Base-by-base conservation (phyloP, 2,329 filamentous ascomycete species). In the Epichloe amarillans region DNA sequence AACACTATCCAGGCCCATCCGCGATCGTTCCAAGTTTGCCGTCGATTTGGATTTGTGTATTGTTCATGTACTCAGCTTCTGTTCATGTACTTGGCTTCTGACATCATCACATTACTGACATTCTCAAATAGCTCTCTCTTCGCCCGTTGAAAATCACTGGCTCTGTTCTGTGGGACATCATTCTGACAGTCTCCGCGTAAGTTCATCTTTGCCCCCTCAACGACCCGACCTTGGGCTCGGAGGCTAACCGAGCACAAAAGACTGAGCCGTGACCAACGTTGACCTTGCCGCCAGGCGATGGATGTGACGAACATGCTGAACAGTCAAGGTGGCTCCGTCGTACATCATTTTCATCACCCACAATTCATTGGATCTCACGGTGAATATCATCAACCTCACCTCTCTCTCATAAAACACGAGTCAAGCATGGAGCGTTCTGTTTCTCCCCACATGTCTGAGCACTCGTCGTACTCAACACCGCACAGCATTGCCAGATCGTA, bases 381-480 rank as follows among this genome's bases (percentile, higher is more conserved):
- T 52, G 63, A 68, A 51, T 64, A 64, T 39, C 56, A 60, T 47
- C 59, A 55, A 35, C 59, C 61, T 51, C 64, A 63, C 50, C 60
- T 62, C 47, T 56, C 60, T 50, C 59, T 66, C 54, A 58, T 67
- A 52, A 69, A 68, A 54, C 57, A 60, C 45, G 67, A 69, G 47
- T 59, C 65, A 46, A 61, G 57, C 15, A 71, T 79, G 60, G 77
- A 80, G 51, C 73, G 76, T 52, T 72, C 75, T 46, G 73, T 71
- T 57, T 80, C 77, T 6, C 76, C 77, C 10, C 77, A 81, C 63
- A 76, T 76, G 51, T 80, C 77, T 14, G 77, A 80, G 57, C 73
- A 76, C 61, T 80, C 76, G 5, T 72, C 75, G 53, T 78, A 77
- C 61, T 78, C 76, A 2, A 71, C 67, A 45, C 66, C 68, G 41